Base-by-base conservation (phyloP, 2,329 filamentous ascomycete genomes). In the Leptographium galeiforme region DNA sequence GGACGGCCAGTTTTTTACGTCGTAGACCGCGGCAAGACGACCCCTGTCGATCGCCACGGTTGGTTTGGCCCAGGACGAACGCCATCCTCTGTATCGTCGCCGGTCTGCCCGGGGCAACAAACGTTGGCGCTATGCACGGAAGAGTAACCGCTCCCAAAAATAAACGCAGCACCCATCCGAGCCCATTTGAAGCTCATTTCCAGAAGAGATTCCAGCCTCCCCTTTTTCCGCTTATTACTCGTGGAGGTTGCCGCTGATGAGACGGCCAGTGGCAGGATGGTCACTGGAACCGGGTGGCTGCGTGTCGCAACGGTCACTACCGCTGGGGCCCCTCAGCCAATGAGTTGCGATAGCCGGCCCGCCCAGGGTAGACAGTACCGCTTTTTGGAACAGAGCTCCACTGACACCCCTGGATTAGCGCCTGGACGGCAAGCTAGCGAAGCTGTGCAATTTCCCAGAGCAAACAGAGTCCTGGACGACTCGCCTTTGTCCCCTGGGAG, bases 361-460 rank as follows among this genome's bases (percentile, higher is more conserved):
- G 51, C 50, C 43, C 54, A 53, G 43, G 18, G 48, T 51, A 11
- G 36, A 19, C 46, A 38, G 33, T 38, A 30, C 10, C 13, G 32
- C 18, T 18, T 25, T 16, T 30, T 39, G 54, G 39, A 25, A 41
- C 53, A 18, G 16, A 8, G 36, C 48, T 55, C 49, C 41, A 50
- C 56, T 25, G 25, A 11, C 11, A 16, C 55, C 58, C 58, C 56
- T 60, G 58, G 53, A 51, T 56, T 60, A 60, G 58, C 55, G 58
- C 50, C 53, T 48, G 39, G 44, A 49, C 41, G 49, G 46, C 48
- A 45, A 38, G 43, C 34, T 43, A 41, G 36, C 25, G n/a, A 54
- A 54, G 56, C 54, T 53, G 54, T 57, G 52, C 45, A 60, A 60
- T 60, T 60, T 60, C 58, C 58, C 58, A 56, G 33, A 32, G 36